phyloP scores from a whole-genome alignment of 2,329 filamentous ascomycete species.

The Aspergillus alliaceus region DNA sequence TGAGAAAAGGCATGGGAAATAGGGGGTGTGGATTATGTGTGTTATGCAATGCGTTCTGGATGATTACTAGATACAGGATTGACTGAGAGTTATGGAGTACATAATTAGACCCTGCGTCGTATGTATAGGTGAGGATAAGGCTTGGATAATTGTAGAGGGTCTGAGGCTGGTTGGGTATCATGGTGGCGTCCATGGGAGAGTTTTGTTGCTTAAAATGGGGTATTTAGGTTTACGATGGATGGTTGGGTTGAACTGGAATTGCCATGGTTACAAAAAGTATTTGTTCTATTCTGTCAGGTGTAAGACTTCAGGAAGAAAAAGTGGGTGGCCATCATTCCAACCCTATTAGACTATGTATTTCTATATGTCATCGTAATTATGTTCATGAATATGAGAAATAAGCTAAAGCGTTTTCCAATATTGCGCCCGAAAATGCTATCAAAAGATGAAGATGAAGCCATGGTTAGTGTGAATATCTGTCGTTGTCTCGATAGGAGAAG shows the following conservation, averaged over 20 bases:
- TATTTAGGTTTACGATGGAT: no score
- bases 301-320: no score
- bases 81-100: no score
- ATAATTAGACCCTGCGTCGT: no score
- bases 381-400: background rate
- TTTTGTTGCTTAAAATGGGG: no score
- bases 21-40: background rate
- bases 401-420: background rate
- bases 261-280: background rate
- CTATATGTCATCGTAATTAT: background rate
- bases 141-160: no score
- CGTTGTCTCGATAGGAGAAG: conserved; percentile 9
- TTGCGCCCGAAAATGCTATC: background rate
- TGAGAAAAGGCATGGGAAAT: background rate
- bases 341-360: conserved; percentile 1
- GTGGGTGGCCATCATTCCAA: background rate
- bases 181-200: no score
- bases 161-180: no score
- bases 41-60: background rate
- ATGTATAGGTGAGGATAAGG: no score
- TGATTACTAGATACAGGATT: no score
- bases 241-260: no score
- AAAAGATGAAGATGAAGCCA: background rate
- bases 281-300: no score
- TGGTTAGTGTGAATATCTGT: background rate